A percentile compares a stretch with the other conserved stretches of the same genome.
Evolutionary conservation across 2,329 filamentous ascomycete species (phyloP).

Genomic region (Penicillium sp.): DNA sequence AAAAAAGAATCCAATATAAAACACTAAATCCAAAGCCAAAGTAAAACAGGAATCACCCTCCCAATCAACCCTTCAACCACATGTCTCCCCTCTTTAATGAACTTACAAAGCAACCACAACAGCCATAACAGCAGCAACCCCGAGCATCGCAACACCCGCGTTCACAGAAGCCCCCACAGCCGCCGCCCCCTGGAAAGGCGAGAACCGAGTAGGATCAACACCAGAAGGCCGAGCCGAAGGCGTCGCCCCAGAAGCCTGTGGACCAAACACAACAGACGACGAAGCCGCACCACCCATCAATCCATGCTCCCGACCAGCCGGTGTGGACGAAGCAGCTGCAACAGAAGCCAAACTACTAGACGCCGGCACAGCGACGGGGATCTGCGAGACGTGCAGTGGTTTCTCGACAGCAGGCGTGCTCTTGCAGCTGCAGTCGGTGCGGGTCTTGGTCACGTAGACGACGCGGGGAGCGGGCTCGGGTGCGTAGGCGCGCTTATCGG

Average conservation of each 20-base stretch:
- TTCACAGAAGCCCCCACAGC: conserved; percentile 9
- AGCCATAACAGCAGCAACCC: conserved; percentile 23
- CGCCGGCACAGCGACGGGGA: conserved; percentile 20
- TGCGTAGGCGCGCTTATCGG: conserved; percentile 15
- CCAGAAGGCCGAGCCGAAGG: conserved; percentile 19
- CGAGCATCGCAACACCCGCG: conserved; percentile 14
- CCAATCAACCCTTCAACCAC: no score
- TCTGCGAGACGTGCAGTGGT: conserved; percentile 18
- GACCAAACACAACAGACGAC: conserved; percentile 14
- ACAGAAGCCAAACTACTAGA: conserved; percentile 12
- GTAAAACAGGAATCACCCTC: neutral
- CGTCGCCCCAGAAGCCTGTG: conserved; percentile 12
- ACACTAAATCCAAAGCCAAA: neutral
- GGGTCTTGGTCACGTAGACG: conserved; percentile 24
- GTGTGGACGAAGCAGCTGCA: conserved; percentile 5
- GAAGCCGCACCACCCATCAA: conserved; percentile 11
- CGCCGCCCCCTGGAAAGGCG: conserved; percentile 20
- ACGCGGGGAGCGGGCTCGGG: conserved; percentile 11
- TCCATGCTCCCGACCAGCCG: conserved; percentile 5
- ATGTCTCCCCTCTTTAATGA: no score
- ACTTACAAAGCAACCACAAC: conserved; percentile 24
- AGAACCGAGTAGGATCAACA: conserved; percentile 15
- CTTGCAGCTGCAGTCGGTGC: conserved; percentile 23
- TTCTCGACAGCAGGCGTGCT: neutral
- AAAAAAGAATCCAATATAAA: conserved; percentile 1